Percentiles rank a stretch among this genome's conserved stretches.
phyloP scores from a whole-genome alignment of 257 asterid genomes.

The Penstemon eatonii region DNA sequence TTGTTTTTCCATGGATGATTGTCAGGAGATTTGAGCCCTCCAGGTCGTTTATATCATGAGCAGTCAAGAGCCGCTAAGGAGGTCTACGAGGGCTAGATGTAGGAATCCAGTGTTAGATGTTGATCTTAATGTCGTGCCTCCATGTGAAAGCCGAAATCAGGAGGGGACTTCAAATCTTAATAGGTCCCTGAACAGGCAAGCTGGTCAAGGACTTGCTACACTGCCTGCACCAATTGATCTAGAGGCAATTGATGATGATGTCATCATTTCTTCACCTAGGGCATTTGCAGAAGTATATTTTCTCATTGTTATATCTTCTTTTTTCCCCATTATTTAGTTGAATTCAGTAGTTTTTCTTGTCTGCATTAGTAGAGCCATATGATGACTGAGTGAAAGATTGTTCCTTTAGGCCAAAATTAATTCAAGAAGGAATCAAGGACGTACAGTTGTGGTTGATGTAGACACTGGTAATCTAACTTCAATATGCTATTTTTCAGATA shows the following conservation, averaged over 20 bases:
- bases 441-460: constrained; percentile 63
- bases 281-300: constrained; percentile 54
- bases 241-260: constrained; percentile 58
- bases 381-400: constrained; percentile 20
- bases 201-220: constrained; percentile 21
- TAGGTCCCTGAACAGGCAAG: constrained; percentile 38
- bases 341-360: constrained; percentile 1
- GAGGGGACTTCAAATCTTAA: constrained; percentile 34
- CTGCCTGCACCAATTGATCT: constrained; percentile 47
- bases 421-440: constrained; percentile 57
- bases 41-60: too few relatives aligned
- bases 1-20: too few relatives aligned
- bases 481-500: neutral
- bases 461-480: constrained; percentile 59
- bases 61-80: too few relatives aligned
- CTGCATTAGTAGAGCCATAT: constrained; percentile 1
- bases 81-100: too few relatives aligned
- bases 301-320: neutral
- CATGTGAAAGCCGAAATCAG: constrained; percentile 34
- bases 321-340: neutral
- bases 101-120: constrained; percentile 29
- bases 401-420: constrained; percentile 68
- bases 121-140: constrained; percentile 53
- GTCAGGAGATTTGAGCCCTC: too few relatives aligned
- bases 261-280: constrained; percentile 53